Conservation (phyloP, 371 early-diverging fungal species). For the Mortierella sp. region DNA sequence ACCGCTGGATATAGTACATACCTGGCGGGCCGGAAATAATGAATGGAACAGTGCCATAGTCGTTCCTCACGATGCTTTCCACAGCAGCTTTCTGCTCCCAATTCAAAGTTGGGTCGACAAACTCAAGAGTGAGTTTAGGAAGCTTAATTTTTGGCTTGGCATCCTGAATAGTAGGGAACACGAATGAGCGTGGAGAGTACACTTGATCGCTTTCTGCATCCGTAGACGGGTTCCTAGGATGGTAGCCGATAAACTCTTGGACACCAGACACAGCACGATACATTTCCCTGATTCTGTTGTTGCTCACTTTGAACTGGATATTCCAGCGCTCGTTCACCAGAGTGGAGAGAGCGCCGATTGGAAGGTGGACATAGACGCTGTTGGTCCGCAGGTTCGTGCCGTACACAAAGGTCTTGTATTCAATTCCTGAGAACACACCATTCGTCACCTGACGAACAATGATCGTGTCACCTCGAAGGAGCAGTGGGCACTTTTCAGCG, state of each 20-base stretch:
- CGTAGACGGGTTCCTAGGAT: conserved; percentile 30
- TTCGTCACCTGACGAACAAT: conserved; percentile 40
- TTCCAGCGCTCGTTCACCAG: conserved; percentile 45
- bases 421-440: conserved; percentile 38
- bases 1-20: conserved; percentile 1
- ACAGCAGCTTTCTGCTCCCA: conserved; percentile 51
- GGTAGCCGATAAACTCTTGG: conserved; percentile 48
- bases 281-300: conserved; percentile 40
- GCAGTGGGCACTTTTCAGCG: conserved; percentile 37
- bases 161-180: conserved; percentile 51
- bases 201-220: conserved; percentile 25
- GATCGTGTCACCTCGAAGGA: conserved; percentile 49
- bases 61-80: conserved; percentile 41
- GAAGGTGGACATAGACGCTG: conserved; percentile 44
- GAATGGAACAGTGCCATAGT: conserved; percentile 51
- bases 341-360: conserved; percentile 40
- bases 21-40: conserved; percentile 50
- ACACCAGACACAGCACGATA: conserved; percentile 48
- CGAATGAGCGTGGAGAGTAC: conserved; percentile 40
- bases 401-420: conserved; percentile 46
- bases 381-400: conserved; percentile 49
- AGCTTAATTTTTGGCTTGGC: conserved; percentile 25
- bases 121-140: conserved; percentile 39
- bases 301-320: conserved; percentile 43
- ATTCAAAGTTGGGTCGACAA: conserved; percentile 43